Conservation (phyloP, 202 grass and related monocot genomes). For the Musa balbisiana region DNA sequence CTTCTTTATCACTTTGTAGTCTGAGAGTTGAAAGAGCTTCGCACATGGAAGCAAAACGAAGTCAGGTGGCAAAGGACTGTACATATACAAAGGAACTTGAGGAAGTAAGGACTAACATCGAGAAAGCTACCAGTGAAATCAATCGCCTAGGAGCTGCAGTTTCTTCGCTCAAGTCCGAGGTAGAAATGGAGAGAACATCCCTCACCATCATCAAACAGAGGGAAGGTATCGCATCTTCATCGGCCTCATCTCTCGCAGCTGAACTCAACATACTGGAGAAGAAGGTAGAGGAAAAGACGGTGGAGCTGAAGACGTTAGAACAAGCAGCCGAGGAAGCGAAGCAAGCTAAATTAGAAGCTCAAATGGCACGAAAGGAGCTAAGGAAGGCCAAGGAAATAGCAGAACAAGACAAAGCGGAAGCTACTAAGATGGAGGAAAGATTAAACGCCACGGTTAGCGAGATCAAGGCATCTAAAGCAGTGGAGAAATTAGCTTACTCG, state of each 20-base stretch:
- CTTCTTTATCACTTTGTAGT: constrained; percentile 34
- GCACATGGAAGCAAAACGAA: constrained; percentile 28
- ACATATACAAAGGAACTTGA: constrained; percentile 40
- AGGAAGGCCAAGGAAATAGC: constrained; percentile 1
- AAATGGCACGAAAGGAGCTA: background rate
- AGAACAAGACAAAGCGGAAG: background rate
- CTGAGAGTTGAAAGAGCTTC: constrained; percentile 33
- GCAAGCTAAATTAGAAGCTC: constrained; percentile 33
- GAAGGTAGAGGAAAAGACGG: constrained; percentile 1
- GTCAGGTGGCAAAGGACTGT: background rate
- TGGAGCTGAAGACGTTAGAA: constrained; percentile 34
- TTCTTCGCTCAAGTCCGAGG: constrained; percentile 38
- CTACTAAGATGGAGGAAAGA: background rate
- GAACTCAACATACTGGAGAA: background rate
- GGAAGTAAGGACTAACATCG: constrained; percentile 42
- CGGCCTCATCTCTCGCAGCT: background rate
- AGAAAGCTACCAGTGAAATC: constrained; percentile 42
- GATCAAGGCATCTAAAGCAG: constrained; percentile 6
- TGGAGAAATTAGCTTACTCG: constrained; percentile 40
- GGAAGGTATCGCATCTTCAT: background rate
- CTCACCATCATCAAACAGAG: constrained; percentile 4
- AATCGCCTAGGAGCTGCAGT: constrained; percentile 40
- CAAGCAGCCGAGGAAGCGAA: constrained; percentile 43
- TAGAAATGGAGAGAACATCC: constrained; percentile 38
- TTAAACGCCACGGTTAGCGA: background rate